These are phyloP conservation scores for Penicillium simplicissimum DNA, from an alignment of 495 filamentous ascomycete species.

Conservation along the genomic window DNA sequence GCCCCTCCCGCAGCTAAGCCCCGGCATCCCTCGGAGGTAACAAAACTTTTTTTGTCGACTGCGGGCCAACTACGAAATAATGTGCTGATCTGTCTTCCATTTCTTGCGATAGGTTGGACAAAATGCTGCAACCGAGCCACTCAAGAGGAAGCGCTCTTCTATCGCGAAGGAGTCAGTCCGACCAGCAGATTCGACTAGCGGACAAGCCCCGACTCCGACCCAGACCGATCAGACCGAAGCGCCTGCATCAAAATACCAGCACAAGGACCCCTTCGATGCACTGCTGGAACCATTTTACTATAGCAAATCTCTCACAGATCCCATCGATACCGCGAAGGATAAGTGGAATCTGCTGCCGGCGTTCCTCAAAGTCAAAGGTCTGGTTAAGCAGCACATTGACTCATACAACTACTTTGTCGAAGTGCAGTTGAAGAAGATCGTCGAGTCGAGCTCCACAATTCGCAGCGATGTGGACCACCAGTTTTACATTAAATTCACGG, in stretches of 20 bases:
- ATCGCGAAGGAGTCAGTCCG: slow-evolving; percentile 17
- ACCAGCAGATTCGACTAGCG: slow-evolving; percentile 9
- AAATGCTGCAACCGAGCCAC: slow-evolving; percentile 9
- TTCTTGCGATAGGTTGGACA: slow-evolving; percentile 3
- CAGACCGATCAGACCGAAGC: slow-evolving; percentile 8
- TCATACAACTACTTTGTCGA: slow-evolving; percentile 98
- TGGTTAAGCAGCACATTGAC: slow-evolving; percentile 97
- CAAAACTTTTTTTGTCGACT: slow-evolving; percentile 29
- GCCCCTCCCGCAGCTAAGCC: slow-evolving; percentile 26
- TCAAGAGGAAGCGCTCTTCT: slow-evolving; percentile 23
- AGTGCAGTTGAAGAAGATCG: slow-evolving; percentile 92
- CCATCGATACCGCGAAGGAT: slow-evolving; percentile 88
- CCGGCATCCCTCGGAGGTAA: slow-evolving; percentile 32
- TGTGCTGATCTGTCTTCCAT: slow-evolving; percentile 8
- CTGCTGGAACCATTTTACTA: slow-evolving; percentile 95
- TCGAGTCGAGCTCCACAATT: slow-evolving; percentile 81
- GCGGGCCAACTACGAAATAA: background rate
- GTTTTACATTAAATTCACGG: slow-evolving; percentile 86
- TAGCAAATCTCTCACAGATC: slow-evolving; percentile 88
- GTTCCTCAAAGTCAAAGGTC: slow-evolving; percentile 94
- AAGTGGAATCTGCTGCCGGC: slow-evolving; percentile 97
- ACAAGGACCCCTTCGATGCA: slow-evolving; percentile 69
- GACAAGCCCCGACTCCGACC: background rate
- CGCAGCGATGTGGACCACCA: slow-evolving; percentile 84
- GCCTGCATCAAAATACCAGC: slow-evolving; percentile 32